Percentiles rank a stretch among this genome's conserved stretches.
These are phyloP conservation scores for Jamesozyma piceae DNA, from an alignment of 805 yeast species.

Conservation along the genomic window DNA sequence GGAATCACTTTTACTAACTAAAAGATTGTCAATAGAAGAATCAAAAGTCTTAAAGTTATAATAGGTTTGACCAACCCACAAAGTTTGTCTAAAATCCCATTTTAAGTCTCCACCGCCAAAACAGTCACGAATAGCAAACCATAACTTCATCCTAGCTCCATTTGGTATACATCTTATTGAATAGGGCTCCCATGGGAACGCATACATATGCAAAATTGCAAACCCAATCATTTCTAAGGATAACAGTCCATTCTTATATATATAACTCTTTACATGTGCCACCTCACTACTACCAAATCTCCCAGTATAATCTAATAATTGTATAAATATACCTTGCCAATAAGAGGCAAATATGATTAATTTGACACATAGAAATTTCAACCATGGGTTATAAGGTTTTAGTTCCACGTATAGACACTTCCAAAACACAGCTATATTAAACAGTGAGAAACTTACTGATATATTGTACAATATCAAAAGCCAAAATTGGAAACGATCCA, in stretches of 20 bases:
- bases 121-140: constrained; percentile 65
- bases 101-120: constrained; percentile 68
- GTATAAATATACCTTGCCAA: constrained; percentile 79
- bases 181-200: constrained; percentile 74
- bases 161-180: constrained; percentile 52
- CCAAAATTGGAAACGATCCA: constrained; percentile 40
- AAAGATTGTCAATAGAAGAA: constrained; percentile 42
- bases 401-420: constrained; percentile 73
- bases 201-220: constrained; percentile 79
- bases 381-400: constrained; percentile 75
- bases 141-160: constrained; percentile 53
- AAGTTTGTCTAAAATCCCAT: constrained; percentile 63
- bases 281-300: constrained; percentile 28
- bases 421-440: constrained; percentile 87
- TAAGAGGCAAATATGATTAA: constrained; percentile 93
- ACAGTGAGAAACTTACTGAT: constrained; percentile 73
- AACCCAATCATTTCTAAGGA: constrained; percentile 80
- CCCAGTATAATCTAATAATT: constrained; percentile 42
- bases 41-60: constrained; percentile 81
- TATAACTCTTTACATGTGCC: constrained; percentile 37
- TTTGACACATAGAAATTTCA: constrained; percentile 87
- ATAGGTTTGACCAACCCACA: constrained; percentile 53
- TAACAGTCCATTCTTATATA: constrained; percentile 68
- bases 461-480: constrained; percentile 67
- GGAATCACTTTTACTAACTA: constrained; percentile 60